phyloP scores from a whole-genome alignment of 305 asterid genomes.

The Solanum aculeatissimum region DNA sequence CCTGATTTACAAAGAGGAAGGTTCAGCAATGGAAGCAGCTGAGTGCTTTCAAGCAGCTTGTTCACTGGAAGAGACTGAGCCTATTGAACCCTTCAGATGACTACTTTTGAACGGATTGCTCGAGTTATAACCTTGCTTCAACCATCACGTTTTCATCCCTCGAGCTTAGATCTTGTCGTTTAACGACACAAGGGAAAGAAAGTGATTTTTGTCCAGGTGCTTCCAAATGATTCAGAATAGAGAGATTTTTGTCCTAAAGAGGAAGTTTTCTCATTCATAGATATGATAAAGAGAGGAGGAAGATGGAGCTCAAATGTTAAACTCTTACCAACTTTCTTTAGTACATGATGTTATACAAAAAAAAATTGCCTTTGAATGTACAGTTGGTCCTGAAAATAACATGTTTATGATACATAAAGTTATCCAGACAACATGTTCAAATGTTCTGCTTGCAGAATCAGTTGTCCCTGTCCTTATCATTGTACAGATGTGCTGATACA shows the following conservation, averaged over 20 bases:
- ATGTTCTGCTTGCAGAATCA: not conserved
- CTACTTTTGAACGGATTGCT: not conserved
- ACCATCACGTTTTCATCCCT: not conserved
- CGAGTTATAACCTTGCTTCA: not conserved
- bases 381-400: not conserved
- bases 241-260: not conserved
- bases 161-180: not conserved
- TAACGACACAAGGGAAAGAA: not conserved
- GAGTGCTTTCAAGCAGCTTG: slow-evolving; percentile 79
- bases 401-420: not conserved
- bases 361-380: not conserved
- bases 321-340: not conserved
- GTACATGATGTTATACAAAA: not conserved
- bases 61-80: slow-evolving; percentile 57
- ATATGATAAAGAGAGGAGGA: not conserved
- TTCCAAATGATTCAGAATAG: not conserved
- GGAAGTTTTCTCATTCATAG: not conserved
- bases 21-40: slow-evolving; percentile 48
- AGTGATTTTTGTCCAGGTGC: not conserved
- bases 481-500: not conserved
- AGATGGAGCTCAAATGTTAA: not conserved
- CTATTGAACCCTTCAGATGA: slow-evolving; percentile 78
- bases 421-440: not conserved
- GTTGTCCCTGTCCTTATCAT: not conserved
- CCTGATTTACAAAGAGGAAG: slow-evolving; percentile 49